These are phyloP conservation scores for Dactylonectria estremocensis DNA, from an alignment of 2,329 filamentous ascomycete species.

Conservation along the genomic window DNA sequence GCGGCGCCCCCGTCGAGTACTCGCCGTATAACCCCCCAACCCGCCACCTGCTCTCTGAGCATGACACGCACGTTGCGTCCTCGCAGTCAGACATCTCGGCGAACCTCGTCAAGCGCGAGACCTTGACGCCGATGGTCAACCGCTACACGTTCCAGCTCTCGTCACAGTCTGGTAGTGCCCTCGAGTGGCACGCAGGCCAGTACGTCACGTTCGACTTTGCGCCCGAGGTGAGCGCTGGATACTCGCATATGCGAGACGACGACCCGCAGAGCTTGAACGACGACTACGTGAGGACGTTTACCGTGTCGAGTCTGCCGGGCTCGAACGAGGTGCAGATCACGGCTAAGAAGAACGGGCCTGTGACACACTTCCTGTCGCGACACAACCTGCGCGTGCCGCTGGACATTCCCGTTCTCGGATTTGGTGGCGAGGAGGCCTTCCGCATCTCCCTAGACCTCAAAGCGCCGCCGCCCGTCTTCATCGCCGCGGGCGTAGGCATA, in stretches of 20 bases:
- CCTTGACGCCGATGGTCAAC: conserved; percentile 76
- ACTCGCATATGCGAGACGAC: conserved; percentile 86
- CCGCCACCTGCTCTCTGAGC: conserved; percentile 75
- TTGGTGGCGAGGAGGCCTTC: conserved; percentile 74
- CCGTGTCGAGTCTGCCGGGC: conserved; percentile 75
- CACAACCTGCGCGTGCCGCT: conserved; percentile 68
- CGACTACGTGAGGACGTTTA: conserved; percentile 88
- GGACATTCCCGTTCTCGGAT: conserved; percentile 78
- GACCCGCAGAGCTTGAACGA: conserved; percentile 88
- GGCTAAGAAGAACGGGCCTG: conserved; percentile 76
- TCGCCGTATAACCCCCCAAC: conserved; percentile 87
- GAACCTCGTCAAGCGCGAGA: conserved; percentile 70
- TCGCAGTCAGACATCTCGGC: conserved; percentile 57
- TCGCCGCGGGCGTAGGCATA: conserved; percentile 87
- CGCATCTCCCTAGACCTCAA: conserved; percentile 49
- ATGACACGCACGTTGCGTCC: conserved; percentile 37
- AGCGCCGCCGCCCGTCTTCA: conserved; percentile 65
- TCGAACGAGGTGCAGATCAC: conserved; percentile 78
- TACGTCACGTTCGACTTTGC: conserved; percentile 84
- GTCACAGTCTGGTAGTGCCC: conserved; percentile 29
- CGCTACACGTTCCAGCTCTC: conserved; percentile 70
- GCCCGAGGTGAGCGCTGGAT: conserved; percentile 79
- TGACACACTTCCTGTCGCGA: conserved; percentile 76
- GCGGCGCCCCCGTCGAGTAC: conserved; percentile 69
- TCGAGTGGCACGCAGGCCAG: conserved; percentile 77